These are phyloP conservation scores for Antitrichia curtipendula DNA, from an alignment of 225 moss, liverwort and hornwort genomes.

Conservation along the genomic window DNA sequence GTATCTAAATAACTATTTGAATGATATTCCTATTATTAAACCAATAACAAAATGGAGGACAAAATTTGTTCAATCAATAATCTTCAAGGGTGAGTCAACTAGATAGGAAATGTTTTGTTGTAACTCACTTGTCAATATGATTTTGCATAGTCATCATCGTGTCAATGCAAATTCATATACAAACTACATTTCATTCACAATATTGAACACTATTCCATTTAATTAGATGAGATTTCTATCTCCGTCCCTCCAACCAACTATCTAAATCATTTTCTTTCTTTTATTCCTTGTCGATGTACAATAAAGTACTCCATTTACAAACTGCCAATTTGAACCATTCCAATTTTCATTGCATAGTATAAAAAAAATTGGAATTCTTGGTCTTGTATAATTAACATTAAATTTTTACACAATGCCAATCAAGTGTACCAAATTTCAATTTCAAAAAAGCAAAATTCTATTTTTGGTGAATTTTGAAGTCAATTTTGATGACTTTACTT, in stretches of 20 bases:
- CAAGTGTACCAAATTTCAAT: too few relatives aligned
- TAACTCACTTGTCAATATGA: not conserved
- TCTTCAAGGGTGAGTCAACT: not conserved
- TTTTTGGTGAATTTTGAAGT: too few relatives aligned
- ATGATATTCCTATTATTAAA: not conserved
- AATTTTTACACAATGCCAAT: too few relatives aligned
- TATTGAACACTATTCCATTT: too few relatives aligned
- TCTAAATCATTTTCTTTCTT: not conserved
- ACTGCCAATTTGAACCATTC: too few relatives aligned
- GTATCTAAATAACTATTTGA: not conserved
- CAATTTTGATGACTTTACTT: too few relatives aligned
- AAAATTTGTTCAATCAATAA: not conserved
- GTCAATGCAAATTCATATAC: not conserved
- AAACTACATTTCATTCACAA: not conserved
- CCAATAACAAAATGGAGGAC: accelerated
- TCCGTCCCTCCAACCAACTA: not conserved
- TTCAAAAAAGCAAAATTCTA: too few relatives aligned
- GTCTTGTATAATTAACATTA: too few relatives aligned
- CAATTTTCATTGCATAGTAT: too few relatives aligned
- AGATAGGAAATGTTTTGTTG: not conserved
- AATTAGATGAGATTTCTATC: not conserved
- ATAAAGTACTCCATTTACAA: too few relatives aligned
- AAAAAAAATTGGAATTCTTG: too few relatives aligned
- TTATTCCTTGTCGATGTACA: too few relatives aligned
- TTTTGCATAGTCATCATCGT: not conserved